These are phyloP conservation scores for Cladosporium halotolerans DNA, from an alignment of 2,329 filamentous ascomycete genomes.

Conservation along the genomic window DNA sequence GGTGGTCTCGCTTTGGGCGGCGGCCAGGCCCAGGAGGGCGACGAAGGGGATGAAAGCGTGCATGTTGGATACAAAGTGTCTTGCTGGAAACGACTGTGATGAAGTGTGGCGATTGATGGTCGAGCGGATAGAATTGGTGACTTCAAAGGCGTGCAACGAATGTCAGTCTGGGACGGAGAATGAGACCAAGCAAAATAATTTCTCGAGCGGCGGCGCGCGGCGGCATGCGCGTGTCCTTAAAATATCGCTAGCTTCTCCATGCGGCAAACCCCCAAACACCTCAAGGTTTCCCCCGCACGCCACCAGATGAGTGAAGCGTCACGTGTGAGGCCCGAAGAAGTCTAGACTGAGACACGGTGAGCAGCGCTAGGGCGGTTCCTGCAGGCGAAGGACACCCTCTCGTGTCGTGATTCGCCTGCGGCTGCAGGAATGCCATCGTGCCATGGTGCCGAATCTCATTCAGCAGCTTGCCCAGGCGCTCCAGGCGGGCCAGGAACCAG, in stretches of 20 bases:
- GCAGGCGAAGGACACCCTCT: background rate
- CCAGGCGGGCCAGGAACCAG: too few relatives aligned
- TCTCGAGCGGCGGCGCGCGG: background rate
- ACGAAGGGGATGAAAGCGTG: conserved; percentile 41
- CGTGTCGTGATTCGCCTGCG: background rate
- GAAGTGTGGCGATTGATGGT: background rate
- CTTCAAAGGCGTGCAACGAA: too few relatives aligned
- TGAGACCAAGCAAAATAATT: too few relatives aligned
- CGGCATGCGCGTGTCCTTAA: conserved; percentile 7
- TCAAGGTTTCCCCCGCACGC: conserved; percentile 5
- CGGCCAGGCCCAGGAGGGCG: conserved; percentile 39
- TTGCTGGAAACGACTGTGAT: conserved; percentile 17
- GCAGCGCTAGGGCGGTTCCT: background rate
- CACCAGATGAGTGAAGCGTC: conserved; percentile 9
- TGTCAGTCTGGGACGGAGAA: too few relatives aligned
- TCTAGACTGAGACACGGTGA: conserved; percentile 1
- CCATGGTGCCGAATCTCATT: background rate
- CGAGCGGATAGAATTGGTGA: background rate
- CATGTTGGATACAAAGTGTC: conserved; percentile 28
- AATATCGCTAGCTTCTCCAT: conserved; percentile 1
- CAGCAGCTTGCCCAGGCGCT: too few relatives aligned
- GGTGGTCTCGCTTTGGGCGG: conserved; percentile 30
- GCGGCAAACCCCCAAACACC: conserved; percentile 1
- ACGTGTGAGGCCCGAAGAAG: conserved; percentile 5
- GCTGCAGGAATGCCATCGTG: background rate